phyloP scores from a whole-genome alignment of 2,329 filamentous ascomycete species.

The Ilyonectria sp. region DNA sequence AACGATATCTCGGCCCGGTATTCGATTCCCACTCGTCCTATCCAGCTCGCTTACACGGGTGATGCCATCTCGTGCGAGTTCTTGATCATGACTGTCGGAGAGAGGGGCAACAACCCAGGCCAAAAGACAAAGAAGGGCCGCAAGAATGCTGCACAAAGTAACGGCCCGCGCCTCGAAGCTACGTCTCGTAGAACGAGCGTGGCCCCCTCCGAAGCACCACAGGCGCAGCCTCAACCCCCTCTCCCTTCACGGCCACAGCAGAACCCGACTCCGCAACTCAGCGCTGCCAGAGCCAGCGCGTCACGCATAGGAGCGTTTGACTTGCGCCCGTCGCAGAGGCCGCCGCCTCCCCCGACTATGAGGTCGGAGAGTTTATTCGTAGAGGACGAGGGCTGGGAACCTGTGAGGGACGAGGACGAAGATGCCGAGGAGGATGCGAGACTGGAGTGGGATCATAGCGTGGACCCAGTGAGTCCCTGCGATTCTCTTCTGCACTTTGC shows the following conservation, averaged over 20 bases:
- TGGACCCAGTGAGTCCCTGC: slow-evolving; percentile 68
- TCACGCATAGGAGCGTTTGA: slow-evolving; percentile 58
- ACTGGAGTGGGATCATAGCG: slow-evolving; percentile 82
- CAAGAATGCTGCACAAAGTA: slow-evolving; percentile 55
- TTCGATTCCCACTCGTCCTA: slow-evolving; percentile 78
- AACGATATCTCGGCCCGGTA: slow-evolving; percentile 79
- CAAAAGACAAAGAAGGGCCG: slow-evolving; percentile 65
- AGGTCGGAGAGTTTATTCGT: slow-evolving; percentile 80
- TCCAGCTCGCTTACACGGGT: slow-evolving; percentile 80
- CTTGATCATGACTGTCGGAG: slow-evolving; percentile 86
- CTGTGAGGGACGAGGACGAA: slow-evolving; percentile 72
- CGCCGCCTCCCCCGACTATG: slow-evolving; percentile 69
- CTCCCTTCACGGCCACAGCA: slow-evolving; percentile 48
- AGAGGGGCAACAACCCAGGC: slow-evolving; percentile 66
- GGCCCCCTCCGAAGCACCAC: slow-evolving; percentile 54
- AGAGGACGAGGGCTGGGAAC: slow-evolving; percentile 85
- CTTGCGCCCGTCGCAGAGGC: slow-evolving; percentile 68
- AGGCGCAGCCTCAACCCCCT: slow-evolving; percentile 41
- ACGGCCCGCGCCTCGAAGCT: slow-evolving; percentile 63
- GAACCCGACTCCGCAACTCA: slow-evolving; percentile 53
- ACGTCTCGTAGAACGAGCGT: slow-evolving; percentile 61
- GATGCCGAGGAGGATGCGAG: slow-evolving; percentile 77
- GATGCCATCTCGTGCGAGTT: slow-evolving; percentile 82
- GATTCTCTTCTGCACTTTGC: slow-evolving; percentile 13
- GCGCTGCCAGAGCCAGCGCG: slow-evolving; percentile 53